Base-by-base conservation (phyloP, 78 protist genomes). In the Mantamonas sphyraenae region DNA sequence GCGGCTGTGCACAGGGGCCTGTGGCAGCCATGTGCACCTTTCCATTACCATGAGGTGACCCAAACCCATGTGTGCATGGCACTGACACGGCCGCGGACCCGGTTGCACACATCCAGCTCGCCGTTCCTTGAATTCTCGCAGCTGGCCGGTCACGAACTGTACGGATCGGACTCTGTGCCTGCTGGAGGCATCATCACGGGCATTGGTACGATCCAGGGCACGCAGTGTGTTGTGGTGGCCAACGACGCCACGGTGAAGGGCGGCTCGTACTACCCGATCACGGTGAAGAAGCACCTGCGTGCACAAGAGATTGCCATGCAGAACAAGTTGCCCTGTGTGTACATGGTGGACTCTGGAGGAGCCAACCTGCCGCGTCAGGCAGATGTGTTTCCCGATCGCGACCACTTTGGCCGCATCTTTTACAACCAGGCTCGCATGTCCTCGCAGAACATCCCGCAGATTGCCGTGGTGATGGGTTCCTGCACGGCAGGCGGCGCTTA, bases 401-500 rank as follows among this genome's bases (percentile, higher is more conserved):
- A 90, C 20, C 98, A 95, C 70, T 95, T 95, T 57, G 98, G 98
- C 16, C 81, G 96, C 50, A 95, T 95, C 59, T 95, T 95, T 69
- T 92, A 55, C 82, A 95, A 95, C 87, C 98, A 94, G 76, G 95
- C 96, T 20, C 73, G 67, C 56, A 90, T 92, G 96, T 82, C 93
- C 0, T 51, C 90, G 24, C 31, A 35, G 74, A 73, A 90, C 26
- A 92, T 95, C 30, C 94, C 95, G 12, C 97, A 91, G 67, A 83
- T 92, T 40, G 95, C 97, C 2, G 89, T 90, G 16, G 98, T 95
- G n/a, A 89, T 92, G 96, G 98, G 98, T 40, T 77, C 88, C 37
- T 95, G 98, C 74, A 95, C 98, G 9, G 98, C 98, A 3, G 98
- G 98, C 50, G 98, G 98, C 35, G 98, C 98, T 0, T 93, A 90